These are phyloP conservation scores for Yarrowia porcina DNA, from an alignment of 805 yeast species.

Conservation along the genomic window DNA sequence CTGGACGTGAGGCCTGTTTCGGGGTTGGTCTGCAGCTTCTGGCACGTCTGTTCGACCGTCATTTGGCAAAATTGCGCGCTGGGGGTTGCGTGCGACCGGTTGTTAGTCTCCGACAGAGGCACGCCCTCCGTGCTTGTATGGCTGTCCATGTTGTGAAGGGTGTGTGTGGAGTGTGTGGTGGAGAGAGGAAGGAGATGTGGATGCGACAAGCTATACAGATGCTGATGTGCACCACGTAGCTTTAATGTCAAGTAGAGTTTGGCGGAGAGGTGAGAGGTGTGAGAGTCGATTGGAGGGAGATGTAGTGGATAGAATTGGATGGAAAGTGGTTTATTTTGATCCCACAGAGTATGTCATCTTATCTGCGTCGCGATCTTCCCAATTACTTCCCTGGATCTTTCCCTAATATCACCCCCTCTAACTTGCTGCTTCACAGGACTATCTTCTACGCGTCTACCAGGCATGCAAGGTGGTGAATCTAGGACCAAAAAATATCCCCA, in stretches of 20 bases:
- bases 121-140: conserved; percentile 24
- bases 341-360: too few species aligned
- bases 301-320: too few species aligned
- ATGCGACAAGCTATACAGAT: not conserved
- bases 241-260: not conserved
- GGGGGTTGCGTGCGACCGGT: conserved; percentile 42
- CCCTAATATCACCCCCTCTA: not conserved
- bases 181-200: not conserved
- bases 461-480: not conserved
- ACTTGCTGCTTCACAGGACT: not conserved
- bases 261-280: not conserved
- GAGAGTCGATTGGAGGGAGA: not conserved
- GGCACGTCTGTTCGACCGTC: conserved; percentile 62
- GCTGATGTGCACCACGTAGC: conserved; percentile 1
- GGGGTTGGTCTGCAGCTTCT: conserved; percentile 59
- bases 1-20: conserved; percentile 59
- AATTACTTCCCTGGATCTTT: too few species aligned
- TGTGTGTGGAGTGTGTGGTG: not conserved
- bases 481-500: not conserved
- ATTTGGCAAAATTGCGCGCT: conserved; percentile 62
- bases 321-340: too few species aligned
- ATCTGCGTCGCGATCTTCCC: too few species aligned
- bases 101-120: conserved; percentile 22
- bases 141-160: not conserved
- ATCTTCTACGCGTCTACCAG: conserved; percentile 1